These are phyloP conservation scores for Amaranthus hypochondriacus DNA, from an alignment of 148 eudicot species.

Conservation along the genomic window DNA sequence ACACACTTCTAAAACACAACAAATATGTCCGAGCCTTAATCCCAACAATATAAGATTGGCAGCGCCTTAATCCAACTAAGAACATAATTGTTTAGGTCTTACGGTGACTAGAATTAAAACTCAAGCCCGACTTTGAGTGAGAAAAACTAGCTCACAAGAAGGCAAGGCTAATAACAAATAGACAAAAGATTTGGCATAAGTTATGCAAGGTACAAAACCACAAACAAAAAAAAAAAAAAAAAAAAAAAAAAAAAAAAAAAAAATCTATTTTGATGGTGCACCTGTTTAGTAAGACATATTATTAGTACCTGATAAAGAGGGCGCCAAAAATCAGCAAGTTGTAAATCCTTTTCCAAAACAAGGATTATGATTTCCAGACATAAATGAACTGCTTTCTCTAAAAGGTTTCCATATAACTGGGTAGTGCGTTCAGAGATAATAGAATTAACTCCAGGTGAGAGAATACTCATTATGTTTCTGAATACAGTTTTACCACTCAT, in stretches of 20 bases:
- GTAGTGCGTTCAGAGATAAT: conserved; percentile 68
- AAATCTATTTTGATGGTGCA: background rate
- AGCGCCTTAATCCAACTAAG: too few species aligned
- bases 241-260: background rate
- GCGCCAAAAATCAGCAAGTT: conserved; percentile 88
- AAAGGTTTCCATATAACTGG: conserved; percentile 66
- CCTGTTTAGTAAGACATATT: background rate
- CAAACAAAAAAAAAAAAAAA: background rate
- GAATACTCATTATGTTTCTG: conserved; percentile 85
- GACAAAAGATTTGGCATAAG: too few species aligned
- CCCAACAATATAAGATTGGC: too few species aligned
- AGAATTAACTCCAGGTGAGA: conserved; percentile 75
- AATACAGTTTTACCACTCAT: conserved; percentile 94
- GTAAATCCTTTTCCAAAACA: conserved; percentile 71
- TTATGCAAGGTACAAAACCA: background rate
- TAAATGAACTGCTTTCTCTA: conserved; percentile 78
- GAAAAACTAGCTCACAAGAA: too few species aligned
- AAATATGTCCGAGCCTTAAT: too few species aligned
- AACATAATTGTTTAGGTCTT: too few species aligned
- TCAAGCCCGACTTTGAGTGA: too few species aligned
- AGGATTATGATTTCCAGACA: conserved; percentile 75
- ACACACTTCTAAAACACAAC: background rate
- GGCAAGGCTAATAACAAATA: too few species aligned
- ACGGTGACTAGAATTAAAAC: too few species aligned
- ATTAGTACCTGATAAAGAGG: conserved; percentile 79